Evolutionary conservation across 1,284 basidiomycete genomes (phyloP).

Genomic region (Cryptococcus jaspeensis): DNA sequence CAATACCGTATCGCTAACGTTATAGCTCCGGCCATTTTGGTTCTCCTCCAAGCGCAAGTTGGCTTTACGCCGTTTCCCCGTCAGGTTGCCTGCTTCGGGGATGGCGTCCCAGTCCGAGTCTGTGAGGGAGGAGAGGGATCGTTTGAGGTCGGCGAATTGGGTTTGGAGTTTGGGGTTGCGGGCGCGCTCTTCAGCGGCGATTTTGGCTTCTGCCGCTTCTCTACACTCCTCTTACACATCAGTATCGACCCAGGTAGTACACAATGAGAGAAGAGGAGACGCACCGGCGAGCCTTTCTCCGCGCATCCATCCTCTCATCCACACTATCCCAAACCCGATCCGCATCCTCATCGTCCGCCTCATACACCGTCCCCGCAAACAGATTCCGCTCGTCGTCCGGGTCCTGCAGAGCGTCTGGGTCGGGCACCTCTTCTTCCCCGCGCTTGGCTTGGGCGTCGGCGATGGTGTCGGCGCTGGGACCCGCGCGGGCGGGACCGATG

Average conservation of each 20-base stretch:
- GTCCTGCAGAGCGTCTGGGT: constrained; percentile 83
- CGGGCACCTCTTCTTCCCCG: constrained; percentile 81
- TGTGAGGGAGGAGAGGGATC: constrained; percentile 78
- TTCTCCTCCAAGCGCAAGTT: constrained; percentile 63
- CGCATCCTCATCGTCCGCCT: constrained; percentile 96
- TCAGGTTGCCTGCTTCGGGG: constrained; percentile 94
- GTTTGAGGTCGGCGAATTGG: constrained; percentile 90
- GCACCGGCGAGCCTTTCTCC: constrained; percentile 74
- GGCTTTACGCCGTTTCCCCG: constrained; percentile 82
- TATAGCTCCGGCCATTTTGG: constrained; percentile 65
- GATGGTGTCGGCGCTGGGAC: constrained; percentile 81
- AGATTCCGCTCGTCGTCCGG: constrained; percentile 96
- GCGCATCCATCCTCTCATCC: constrained; percentile 84
- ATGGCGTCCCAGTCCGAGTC: constrained; percentile 93
- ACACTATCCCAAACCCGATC: constrained; percentile 91
- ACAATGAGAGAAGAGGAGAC: not conserved
- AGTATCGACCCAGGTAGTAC: not conserved
- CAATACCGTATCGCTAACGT: constrained; percentile 84
- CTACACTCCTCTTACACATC: constrained; percentile 6
- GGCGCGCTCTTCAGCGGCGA: constrained; percentile 46
- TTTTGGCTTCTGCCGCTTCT: constrained; percentile 49
- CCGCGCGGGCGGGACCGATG: constrained; percentile 96
- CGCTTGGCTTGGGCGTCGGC: constrained; percentile 81
- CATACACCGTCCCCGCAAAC: constrained; percentile 93
- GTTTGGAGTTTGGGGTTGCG: constrained; percentile 53